Base-by-base conservation (phyloP, 176 grass and related monocot species). In the Olyra latifolia region DNA sequence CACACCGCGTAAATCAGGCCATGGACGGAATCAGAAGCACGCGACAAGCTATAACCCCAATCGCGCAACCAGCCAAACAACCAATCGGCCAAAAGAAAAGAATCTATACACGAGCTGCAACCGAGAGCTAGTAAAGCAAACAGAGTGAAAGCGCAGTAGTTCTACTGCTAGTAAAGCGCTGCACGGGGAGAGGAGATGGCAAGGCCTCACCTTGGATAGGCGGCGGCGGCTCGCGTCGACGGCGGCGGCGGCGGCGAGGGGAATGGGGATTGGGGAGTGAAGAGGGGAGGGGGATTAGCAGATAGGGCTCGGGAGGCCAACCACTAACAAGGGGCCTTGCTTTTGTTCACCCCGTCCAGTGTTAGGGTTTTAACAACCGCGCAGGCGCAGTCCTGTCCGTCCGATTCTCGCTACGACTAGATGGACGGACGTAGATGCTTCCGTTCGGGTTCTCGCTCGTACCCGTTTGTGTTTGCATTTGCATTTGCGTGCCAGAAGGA, bases 361-460 rank as follows among this genome's bases (percentile, higher is more conserved):
- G 81, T 57, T 83, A 76, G 82, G 72, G 81, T 76, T 83, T 46
- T 83, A 83, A 76, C 62, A 56, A 66, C 38, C 23, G 60, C 7
- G 1, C 60, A n/a, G n/a, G n/a, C n/a, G n/a, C n/a, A 8, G 45
- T 69, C 72, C 25, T 48, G 72, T 62, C 82, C 72, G 82, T 83
- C 48, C 71, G 39, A 22, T 44, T 16, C 9, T 1, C 5, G 41
- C 14, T 1, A 14, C 0, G 3, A 25, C 8, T 1, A 9, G 3
- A 54, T 17, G 46, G 45, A 83, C 59, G 58, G 52, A 30, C 24
- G 65, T 48, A 15, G 12, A 35, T 35, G 32, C 32, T 35, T 35
- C 32, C 4, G 32, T 35, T 35, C 5, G 32, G 32, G 32, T 35
- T 35, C 32, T 35, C 32, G 32, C 32, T 35, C 32, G 5, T 35